Evolutionary conservation across 2,329 filamentous ascomycete species (phyloP).

Genomic region (Sphaceloma murrayae): DNA sequence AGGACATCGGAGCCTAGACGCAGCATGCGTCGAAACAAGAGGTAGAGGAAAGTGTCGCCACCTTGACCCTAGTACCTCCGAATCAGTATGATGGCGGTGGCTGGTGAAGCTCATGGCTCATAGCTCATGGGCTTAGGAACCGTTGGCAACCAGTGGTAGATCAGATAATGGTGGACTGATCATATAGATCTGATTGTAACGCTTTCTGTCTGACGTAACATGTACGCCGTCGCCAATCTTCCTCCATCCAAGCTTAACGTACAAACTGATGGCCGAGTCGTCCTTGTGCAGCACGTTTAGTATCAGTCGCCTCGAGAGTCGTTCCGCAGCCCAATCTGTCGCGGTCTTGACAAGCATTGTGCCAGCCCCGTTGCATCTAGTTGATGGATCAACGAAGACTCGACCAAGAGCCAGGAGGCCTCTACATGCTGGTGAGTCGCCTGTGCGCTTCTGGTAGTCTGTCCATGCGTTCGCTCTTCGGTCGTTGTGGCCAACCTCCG

Average conservation of each 20-base stretch:
- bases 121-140: too few species aligned
- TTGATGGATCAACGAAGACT: slow-evolving; percentile 23
- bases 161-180: too few species aligned
- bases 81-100: too few species aligned
- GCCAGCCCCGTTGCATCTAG: slow-evolving; percentile 20
- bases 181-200: slow-evolving; percentile 1
- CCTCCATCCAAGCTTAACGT: slow-evolving; percentile 22
- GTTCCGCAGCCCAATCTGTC: slow-evolving; percentile 16
- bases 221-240: slow-evolving; percentile 18
- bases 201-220: neutral
- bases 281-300: slow-evolving; percentile 24
- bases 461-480: slow-evolving; percentile 6
- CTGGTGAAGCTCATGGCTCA: too few species aligned
- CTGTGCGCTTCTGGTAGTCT: slow-evolving; percentile 21
- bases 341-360: slow-evolving; percentile 20
- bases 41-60: too few species aligned
- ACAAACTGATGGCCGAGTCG: slow-evolving; percentile 22
- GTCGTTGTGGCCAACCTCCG: slow-evolving; percentile 17
- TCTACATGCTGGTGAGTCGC: slow-evolving; percentile 7
- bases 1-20: too few species aligned
- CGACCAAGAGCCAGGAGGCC: slow-evolving; percentile 22
- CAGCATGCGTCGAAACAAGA: too few species aligned
- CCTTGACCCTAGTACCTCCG: too few species aligned
- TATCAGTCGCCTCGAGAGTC: slow-evolving; percentile 18
- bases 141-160: neutral